These are phyloP conservation scores for Psilocybe sp. DNA, from an alignment of 768 basidiomycete species.

Conservation along the genomic window DNA sequence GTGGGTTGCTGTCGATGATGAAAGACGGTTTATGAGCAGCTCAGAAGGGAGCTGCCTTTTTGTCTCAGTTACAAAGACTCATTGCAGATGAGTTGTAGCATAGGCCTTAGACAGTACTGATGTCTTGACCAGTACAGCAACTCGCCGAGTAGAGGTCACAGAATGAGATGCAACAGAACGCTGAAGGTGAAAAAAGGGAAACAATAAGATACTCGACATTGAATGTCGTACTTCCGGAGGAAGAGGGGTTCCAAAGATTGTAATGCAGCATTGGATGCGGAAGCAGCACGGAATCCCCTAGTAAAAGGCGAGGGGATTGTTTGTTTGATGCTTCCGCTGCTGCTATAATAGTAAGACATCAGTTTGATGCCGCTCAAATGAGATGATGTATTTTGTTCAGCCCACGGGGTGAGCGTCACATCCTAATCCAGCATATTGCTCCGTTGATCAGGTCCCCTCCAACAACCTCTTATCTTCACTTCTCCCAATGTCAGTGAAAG, in stretches of 20 bases:
- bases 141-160: too few relatives aligned
- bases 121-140: too few relatives aligned
- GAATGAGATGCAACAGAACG: too few relatives aligned
- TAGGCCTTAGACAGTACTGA: too few relatives aligned
- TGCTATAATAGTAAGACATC: slow-evolving; percentile 18
- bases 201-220: slow-evolving; percentile 10
- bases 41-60: too few relatives aligned
- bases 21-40: too few relatives aligned
- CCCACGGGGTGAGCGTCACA: slow-evolving; percentile 26
- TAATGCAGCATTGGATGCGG: slow-evolving; percentile 36
- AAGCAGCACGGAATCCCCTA: slow-evolving; percentile 53
- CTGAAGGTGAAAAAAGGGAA: too few relatives aligned
- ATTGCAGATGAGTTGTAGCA: too few relatives aligned
- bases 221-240: slow-evolving; percentile 23
- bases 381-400: slow-evolving; percentile 39
- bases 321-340: slow-evolving; percentile 44
- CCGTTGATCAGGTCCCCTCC: background rate
- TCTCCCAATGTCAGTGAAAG: slow-evolving; percentile 14
- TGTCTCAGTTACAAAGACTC: too few relatives aligned
- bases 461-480: background rate
- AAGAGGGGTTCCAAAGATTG: slow-evolving; percentile 42
- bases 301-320: slow-evolving; percentile 59
- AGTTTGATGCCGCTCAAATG: background rate
- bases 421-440: background rate
- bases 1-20: too few relatives aligned